Base-by-base conservation (phyloP, 179 eudicot species). In the Silene vulgaris region DNA sequence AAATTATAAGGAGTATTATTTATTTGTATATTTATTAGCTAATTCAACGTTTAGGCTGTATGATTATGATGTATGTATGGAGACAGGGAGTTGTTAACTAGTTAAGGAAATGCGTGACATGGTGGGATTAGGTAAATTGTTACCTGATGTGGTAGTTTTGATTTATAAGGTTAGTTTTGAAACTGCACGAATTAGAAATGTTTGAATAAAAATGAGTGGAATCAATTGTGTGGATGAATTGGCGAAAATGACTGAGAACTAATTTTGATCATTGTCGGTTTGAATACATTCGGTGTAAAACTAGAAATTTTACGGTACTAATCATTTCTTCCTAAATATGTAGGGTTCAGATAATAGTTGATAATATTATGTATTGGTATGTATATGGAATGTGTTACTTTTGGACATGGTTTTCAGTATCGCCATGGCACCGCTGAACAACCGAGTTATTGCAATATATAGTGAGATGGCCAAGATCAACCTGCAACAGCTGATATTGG, bases 111-210 rank as follows among this genome's bases (percentile, higher is more conserved):
- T 56, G 32, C 52, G n/a, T 71, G 71, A 71, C 60, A 5, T 72
- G 43, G 52, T 72, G 76, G 11, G 54, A 7, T 72, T 77, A 64
- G 76, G 71, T 45, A 11, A 48, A 48, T 32, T 60, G 68, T 29
- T 9, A 17, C 13, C 7, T 74, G 26, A 45, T 69, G 6, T 71
- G 23, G 29, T 16, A 14, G 21, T 1, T 26, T 2, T 57, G 17
- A 30, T 30, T 29, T 56, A 9, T 20, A 21, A 72, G 74, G 14
- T 72, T 72, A 16, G 64, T 56, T 72, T 72, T 29, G 65, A 72
- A 13, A 7, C 28, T 48, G 74, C 40, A 5, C 11, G 40, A 71
- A 71, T 48, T 21, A 23, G 60, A 40, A 4, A 16, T 35, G 52
- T 37, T 19, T 19, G 14, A 50, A 21, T 50, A 5, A 23, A 72